These are phyloP conservation scores for Cladophialophora chaetospira DNA, from an alignment of 2,329 filamentous ascomycete species.

Conservation along the genomic window DNA sequence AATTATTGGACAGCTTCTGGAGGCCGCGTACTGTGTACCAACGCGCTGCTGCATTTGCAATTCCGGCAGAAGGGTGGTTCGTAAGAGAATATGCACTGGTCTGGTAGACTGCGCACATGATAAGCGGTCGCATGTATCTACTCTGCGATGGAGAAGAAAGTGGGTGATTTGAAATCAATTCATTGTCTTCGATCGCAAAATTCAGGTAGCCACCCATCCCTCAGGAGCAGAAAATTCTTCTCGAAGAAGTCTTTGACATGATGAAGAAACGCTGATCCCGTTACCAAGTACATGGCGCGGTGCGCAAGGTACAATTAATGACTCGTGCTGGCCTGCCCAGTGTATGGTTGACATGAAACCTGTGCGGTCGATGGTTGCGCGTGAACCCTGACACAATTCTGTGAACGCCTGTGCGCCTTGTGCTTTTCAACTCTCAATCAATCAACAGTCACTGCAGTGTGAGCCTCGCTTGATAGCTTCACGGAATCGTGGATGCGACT, in stretches of 20 bases:
- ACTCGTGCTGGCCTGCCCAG: slow-evolving; percentile 7
- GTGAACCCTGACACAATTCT: slow-evolving; percentile 7
- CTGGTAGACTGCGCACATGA: not conserved
- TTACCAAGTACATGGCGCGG: slow-evolving; percentile 12
- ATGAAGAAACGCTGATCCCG: slow-evolving; percentile 4
- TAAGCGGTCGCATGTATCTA: not conserved
- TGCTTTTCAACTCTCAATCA: slow-evolving; percentile 21
- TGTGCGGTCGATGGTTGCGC: slow-evolving; percentile 10
- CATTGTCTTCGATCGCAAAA: not conserved
- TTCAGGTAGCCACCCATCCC: slow-evolving; percentile 10
- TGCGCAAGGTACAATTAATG: slow-evolving; percentile 15
- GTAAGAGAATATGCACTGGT: too few species aligned
- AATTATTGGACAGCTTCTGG: not conserved
- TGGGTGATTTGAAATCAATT: not conserved
- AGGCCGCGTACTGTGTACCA: too few species aligned
- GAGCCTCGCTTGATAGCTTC: slow-evolving; percentile 5
- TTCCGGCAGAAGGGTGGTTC: too few species aligned
- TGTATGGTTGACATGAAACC: slow-evolving; percentile 16
- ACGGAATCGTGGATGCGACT: not conserved
- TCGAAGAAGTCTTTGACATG: slow-evolving; percentile 3
- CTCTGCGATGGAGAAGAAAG: not conserved
- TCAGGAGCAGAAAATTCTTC: not conserved
- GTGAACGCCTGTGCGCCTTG: slow-evolving; percentile 57
- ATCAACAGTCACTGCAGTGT: slow-evolving; percentile 9
- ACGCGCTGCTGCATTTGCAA: too few species aligned